Evolutionary conservation across 257 asterid species (phyloP), one percentile per base, ranked within the genome.

Genomic region (Linderniella brevidens): DNA sequence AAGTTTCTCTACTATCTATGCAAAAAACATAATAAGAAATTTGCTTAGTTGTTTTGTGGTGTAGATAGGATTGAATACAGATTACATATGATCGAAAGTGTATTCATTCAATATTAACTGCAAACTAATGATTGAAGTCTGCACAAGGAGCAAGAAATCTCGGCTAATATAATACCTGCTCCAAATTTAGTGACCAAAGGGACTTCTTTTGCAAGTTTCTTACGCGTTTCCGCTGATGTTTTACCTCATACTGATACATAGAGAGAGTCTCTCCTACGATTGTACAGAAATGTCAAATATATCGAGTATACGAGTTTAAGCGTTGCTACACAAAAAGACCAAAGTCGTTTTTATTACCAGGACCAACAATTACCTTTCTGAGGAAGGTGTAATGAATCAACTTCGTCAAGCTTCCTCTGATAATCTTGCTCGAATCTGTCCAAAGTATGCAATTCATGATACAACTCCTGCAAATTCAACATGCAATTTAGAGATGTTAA

Each of bases 341-440:
- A 25, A 6, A 25, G 32, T 25, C 3, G 32, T 25, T 9, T 46
- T 32, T 52, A 37, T 17, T 45, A 48, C 51, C 8, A 48, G 20
- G 50, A 57, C 46, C 41, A 64, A 37, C 59, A 51, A 65, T 46
- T 61, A 75, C 99, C 99, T 85, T 76, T 90, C 19, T 82, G 72
- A 48, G 99, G 99, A 43, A 86, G 94, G 62, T 82, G 69, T 51
- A 86, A 71, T 7, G 96, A 77, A 61, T 77, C 90, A 48, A 82
- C 78, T 82, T 92, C 99, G 60, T 86, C 96, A 56, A 82, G 65
- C 69, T 92, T 82, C 48, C 81, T 77, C 43, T 71, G 78, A 71
- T 92, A 86, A 73, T 92, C 99, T 69, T 75, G 93, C 32, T 82
- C 80, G 53, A 92, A 92, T 64, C 96, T 78, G 59, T 79, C 96